phyloP scores from a whole-genome alignment of 75 land plant species.

The Picea glauca region DNA sequence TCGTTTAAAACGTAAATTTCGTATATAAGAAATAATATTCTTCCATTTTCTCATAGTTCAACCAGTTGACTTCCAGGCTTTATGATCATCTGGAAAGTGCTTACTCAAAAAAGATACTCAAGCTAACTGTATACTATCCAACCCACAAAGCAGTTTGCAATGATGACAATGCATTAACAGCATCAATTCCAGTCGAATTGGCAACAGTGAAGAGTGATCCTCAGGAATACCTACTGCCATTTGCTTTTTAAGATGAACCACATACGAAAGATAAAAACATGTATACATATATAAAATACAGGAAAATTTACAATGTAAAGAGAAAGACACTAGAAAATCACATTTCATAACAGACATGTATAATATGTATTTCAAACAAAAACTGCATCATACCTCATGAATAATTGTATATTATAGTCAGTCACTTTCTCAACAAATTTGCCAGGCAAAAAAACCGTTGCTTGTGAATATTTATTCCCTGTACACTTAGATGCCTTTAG shows the following conservation, averaged over 20 bases:
- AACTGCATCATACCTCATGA: neutral
- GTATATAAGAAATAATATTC: neutral
- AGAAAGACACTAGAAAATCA: neutral
- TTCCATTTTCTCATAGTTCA: neutral
- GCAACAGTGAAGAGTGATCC: neutral
- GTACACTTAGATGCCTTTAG: neutral
- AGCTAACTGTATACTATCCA: neutral
- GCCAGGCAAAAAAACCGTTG: neutral
- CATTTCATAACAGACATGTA: neutral
- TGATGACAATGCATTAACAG: neutral
- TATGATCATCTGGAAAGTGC: neutral
- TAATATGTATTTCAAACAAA: neutral
- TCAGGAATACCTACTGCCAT: too few relatives aligned
- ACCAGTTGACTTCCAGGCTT: neutral
- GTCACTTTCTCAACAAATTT: constrained; percentile 8
- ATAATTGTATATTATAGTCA: neutral
- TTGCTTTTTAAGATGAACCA: neutral
- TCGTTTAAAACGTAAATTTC: neutral
- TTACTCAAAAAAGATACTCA: neutral
- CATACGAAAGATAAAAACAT: neutral
- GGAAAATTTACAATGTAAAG: neutral
- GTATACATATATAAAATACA: neutral
- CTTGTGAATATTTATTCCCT: neutral
- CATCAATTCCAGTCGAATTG: neutral
- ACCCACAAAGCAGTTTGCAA: neutral